Conservation (phyloP, 306 rosid species). For the Cicer judaicum region DNA sequence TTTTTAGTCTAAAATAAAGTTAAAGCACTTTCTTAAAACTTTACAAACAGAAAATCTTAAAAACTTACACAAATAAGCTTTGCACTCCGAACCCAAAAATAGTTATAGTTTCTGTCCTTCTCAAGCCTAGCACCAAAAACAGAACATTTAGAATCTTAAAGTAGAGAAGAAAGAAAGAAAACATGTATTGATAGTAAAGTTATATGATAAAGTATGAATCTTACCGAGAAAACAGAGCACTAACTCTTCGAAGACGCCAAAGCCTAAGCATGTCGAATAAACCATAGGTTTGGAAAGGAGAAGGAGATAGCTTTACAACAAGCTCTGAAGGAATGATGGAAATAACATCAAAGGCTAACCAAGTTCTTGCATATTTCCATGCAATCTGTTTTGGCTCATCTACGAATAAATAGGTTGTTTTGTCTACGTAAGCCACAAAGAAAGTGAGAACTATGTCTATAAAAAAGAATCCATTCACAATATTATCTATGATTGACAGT, state of each 20-base stretch:
- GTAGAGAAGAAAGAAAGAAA: constrained; percentile 4
- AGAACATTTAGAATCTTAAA: constrained; percentile 5
- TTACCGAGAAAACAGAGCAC: constrained; percentile 82
- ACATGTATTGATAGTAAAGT: background rate
- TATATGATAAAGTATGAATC: background rate
- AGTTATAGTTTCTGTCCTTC: constrained; percentile 84
- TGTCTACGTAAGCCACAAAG: constrained; percentile 87
- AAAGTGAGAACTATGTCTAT: constrained; percentile 82
- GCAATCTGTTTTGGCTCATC: constrained; percentile 72
- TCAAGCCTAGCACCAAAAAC: constrained; percentile 65
- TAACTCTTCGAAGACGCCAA: constrained; percentile 97
- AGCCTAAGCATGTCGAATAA: constrained; percentile 90
- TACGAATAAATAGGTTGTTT: constrained; percentile 66
- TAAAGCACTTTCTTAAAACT: background rate
- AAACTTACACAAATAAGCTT: constrained; percentile 84
- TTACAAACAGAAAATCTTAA: background rate
- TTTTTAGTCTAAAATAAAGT: too few species aligned
- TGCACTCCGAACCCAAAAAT: constrained; percentile 90
- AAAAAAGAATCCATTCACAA: constrained; percentile 81
- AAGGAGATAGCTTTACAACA: constrained; percentile 56
- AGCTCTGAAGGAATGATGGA: constrained; percentile 86
- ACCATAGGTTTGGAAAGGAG: constrained; percentile 69
- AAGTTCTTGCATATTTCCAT: constrained; percentile 65
- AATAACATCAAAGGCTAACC: constrained; percentile 79
- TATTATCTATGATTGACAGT: constrained; percentile 69